Evolutionary conservation across 768 basidiomycete species (phyloP), one percentile per base, ranked within the genome.

Genomic region (Lentinus tigrinus): DNA sequence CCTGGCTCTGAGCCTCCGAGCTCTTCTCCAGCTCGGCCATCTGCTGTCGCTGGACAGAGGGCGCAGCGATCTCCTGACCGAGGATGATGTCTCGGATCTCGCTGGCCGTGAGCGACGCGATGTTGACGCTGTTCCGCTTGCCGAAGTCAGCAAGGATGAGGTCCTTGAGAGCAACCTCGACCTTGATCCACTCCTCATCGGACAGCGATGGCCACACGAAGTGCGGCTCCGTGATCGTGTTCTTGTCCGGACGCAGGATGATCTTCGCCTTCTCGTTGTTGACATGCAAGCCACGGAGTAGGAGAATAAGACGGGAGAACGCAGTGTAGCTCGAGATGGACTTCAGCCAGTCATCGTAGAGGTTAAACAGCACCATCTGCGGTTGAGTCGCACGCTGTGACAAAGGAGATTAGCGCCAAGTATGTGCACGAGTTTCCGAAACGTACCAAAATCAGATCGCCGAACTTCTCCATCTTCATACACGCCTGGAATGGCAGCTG

Each of bases 391-490:
- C 95, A 58, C 95, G 91, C 87, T 90, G 61, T 54, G 52, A 58
- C 39, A 38, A 65, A 64, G 23, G 21, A 26, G 6, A 55, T 42
- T 39, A 52, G 24, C 56, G 3, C 43, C 42, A 34, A 38, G 40
- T 14, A 38, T 43, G 3, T 38, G 27, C 16, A 6, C 9, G 43
- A 52, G 36, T 8, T 52, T 23, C 21, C 4, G 21, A 26, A 31
- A 66, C 80, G 51, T 69, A 88, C 88, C 71, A 98, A 72, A 63
- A 98, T 98, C 61, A 99, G 78, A 72, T 99, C 97, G 77, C 97
- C 97, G 65, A 99, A 98, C 75, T 98, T 98, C 83, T 99, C 97
- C 89, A 98, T 95, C 81, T 98, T 98, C 93, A 99, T 95, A 66
- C 95, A 96, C 16, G 97, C 96, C 75, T 98, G 96, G 95, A 99